A percentile compares a stretch with the other conserved stretches of the same genome.
These are phyloP conservation scores for Mucuna pruriens DNA, from an alignment of 306 rosid species.

Conservation along the genomic window DNA sequence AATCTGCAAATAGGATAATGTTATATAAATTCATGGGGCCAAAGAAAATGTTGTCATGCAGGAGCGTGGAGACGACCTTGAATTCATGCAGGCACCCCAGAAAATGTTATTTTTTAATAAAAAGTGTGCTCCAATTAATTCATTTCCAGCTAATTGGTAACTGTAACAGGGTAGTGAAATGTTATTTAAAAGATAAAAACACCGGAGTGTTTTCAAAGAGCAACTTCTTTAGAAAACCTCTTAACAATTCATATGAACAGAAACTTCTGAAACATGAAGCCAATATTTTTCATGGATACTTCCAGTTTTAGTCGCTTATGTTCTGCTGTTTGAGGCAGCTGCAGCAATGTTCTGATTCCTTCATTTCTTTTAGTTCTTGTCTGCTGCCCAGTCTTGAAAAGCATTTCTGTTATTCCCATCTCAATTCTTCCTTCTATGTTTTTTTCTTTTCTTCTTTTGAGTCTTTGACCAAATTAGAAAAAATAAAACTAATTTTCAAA, in stretches of 20 bases:
- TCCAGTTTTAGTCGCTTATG: background rate
- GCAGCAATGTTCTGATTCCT: background rate
- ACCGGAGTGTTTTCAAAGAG: background rate
- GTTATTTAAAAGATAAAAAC: too few species aligned
- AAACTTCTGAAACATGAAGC: background rate
- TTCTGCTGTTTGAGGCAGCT: background rate
- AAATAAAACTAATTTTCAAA: too few species aligned
- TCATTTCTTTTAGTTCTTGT: background rate
- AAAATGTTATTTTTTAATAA: background rate
- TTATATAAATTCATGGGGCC: background rate
- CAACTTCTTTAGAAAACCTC: background rate
- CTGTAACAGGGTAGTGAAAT: background rate
- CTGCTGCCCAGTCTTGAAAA: background rate
- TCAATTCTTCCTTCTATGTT: background rate
- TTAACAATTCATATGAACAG: background rate
- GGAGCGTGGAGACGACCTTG: background rate
- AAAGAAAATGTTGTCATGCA: background rate
- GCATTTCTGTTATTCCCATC: background rate
- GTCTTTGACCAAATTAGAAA: too few species aligned
- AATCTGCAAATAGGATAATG: conserved; percentile 60
- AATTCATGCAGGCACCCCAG: background rate
- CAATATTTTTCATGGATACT: background rate
- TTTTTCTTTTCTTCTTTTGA: too few species aligned
- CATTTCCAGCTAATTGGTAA: background rate
- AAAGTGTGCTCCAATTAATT: background rate